Conservation (phyloP, 2,329 filamentous ascomycete genomes). For the Pseudocercospora pini-densiflorae region DNA sequence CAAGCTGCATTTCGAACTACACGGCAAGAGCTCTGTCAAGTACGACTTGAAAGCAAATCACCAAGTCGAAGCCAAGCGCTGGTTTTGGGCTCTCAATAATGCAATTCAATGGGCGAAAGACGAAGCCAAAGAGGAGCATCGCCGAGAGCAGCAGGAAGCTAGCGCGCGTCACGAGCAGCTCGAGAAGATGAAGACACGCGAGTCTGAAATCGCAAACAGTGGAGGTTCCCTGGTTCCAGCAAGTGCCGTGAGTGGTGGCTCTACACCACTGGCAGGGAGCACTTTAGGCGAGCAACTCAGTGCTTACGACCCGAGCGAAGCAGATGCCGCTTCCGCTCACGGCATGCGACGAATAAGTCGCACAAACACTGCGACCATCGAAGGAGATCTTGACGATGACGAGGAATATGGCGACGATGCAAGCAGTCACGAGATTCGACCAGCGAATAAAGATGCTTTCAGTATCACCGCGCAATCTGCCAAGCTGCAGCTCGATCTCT, state of each 20-base stretch:
- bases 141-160: conserved; percentile 72
- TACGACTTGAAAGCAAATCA: conserved; percentile 98
- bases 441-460: conserved; percentile 87
- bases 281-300: conserved; percentile 60
- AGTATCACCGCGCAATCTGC: conserved; percentile 97
- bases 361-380: conserved; percentile 52
- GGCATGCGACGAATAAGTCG: conserved; percentile 52
- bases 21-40: conserved; percentile 97
- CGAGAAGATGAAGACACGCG: conserved; percentile 49
- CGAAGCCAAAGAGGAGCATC: conserved; percentile 88
- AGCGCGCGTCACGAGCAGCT: conserved; percentile 81
- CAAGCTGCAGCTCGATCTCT: conserved; percentile 86
- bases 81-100: conserved; percentile 99
- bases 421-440: conserved; percentile 73
- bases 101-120: conserved; percentile 99
- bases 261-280: conserved; percentile 49
- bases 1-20: conserved; percentile 97
- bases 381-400: conserved; percentile 64
- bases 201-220: conserved; percentile 32
- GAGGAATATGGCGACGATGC: conserved; percentile 82
- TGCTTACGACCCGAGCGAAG: conserved; percentile 61
- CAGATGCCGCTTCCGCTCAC: conserved; percentile 55
- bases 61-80: conserved; percentile 95
- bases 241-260: conserved; percentile 51
- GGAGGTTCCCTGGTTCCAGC: conserved; percentile 40